Base-by-base conservation (phyloP, 2,329 filamentous ascomycete genomes). In the Onygena corvina region DNA sequence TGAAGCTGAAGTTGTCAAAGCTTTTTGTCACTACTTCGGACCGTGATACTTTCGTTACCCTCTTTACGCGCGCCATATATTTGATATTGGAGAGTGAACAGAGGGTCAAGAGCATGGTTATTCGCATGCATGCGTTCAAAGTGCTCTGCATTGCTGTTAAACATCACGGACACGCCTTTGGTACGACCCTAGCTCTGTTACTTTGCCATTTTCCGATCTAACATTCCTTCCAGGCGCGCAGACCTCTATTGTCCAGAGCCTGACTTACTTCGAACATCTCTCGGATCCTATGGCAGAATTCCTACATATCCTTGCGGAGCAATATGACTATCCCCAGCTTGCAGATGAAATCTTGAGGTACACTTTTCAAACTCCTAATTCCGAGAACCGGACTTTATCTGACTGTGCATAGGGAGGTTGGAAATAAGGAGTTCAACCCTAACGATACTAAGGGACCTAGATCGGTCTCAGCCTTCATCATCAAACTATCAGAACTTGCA, bases 251-350 rank as follows among this genome's bases (percentile, higher is more conserved):
- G 89, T 96, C 49, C 92, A 98, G 66, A 96, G 92, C 62, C 71
- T 98, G 57, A 94, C 92, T 3, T 98, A 98, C 64, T 98, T 96
- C 60, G 92, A 98, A 68, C 92, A 98, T 66, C 71, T 98, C n/a
- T 90, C 92, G 0, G 92, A 98, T 62, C 92, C 92, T 1, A 98
- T 98, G 92, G 92, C 92, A 27, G 93, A 98, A 64, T 94, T 98
- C 59, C 72, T 98, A 3, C 87, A 96, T 59, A 98, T 96, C 60
- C 74, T 98, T 21, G 83, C 89, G 1, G 89, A 96, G 64, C 90
- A 95, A 70, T 98, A 96, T 69, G 92, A 98, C 67, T 94, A 96
- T 63, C 86, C 89, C 12, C 92, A 98, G 61, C 75, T 98, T 6
- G 84, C 88, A 3, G 92, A 95, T 63, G 92, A 98, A 63, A 86